Conservation (phyloP, 257 asterid species). For the Fraxinus excelsior region DNA sequence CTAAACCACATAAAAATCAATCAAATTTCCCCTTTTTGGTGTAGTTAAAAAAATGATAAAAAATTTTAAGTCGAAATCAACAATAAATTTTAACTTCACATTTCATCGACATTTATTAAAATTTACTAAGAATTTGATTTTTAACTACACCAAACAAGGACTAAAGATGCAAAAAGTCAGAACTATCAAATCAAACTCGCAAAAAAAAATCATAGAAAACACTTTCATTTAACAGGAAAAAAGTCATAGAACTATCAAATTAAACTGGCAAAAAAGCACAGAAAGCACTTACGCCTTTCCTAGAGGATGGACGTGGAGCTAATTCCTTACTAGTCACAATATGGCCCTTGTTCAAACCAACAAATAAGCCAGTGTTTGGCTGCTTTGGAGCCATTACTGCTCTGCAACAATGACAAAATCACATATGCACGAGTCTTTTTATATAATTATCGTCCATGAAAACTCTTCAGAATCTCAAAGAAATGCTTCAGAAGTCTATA, state of each 20-base stretch:
- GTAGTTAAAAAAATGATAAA: no score
- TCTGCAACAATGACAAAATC: constrained; percentile 10
- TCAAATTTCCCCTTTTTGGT: neutral
- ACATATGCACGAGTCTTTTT: neutral
- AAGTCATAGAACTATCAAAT: neutral
- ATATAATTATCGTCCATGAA: no score
- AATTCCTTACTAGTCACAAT: constrained; percentile 50
- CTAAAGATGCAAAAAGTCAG: no score
- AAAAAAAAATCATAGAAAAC: no score
- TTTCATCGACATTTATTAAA: no score
- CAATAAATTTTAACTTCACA: no score
- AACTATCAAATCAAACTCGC: no score
- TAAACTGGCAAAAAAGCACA: neutral
- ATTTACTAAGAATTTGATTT: no score
- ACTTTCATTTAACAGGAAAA: neutral
- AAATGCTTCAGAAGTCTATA: neutral
- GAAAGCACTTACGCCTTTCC: constrained; percentile 51
- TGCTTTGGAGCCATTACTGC: constrained; percentile 52
- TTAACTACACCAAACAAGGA: no score
- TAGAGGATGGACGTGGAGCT: constrained; percentile 52
- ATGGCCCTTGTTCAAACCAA: constrained; percentile 56
- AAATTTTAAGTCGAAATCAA: no score
- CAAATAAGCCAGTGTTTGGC: constrained; percentile 48
- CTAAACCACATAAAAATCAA: neutral
- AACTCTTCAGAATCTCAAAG: neutral